Evolutionary conservation across 2,329 filamentous ascomycete species (phyloP).

Genomic region (Cyanodermella asteris): DNA sequence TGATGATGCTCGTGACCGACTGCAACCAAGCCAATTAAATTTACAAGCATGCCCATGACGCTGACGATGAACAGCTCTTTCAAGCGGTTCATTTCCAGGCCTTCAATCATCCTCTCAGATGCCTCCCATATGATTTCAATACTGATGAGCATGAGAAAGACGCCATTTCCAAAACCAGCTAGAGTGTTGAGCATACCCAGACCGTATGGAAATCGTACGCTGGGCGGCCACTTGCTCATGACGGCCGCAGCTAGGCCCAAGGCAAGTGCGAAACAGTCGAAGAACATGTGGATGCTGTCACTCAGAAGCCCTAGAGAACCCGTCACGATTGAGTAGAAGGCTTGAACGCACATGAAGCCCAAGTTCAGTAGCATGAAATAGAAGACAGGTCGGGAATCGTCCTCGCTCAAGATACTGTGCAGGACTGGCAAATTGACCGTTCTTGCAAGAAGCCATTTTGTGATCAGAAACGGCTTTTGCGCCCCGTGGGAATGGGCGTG

Average conservation of each 20-base stretch:
- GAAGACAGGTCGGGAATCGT: constrained; percentile 83
- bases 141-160: constrained; percentile 87
- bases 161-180: constrained; percentile 87
- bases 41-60: constrained; percentile 65
- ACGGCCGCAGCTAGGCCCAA: constrained; percentile 83
- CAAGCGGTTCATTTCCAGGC: constrained; percentile 62
- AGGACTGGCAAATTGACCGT: constrained; percentile 54
- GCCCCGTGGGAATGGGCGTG: constrained; percentile 5
- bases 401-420: constrained; percentile 69
- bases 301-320: constrained; percentile 88
- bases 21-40: constrained; percentile 74
- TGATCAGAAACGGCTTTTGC: constrained; percentile 42
- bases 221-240: constrained; percentile 91
- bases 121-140: constrained; percentile 93
- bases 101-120: constrained; percentile 65
- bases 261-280: constrained; percentile 80
- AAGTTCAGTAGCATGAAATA: constrained; percentile 96
- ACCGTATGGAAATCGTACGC: constrained; percentile 72
- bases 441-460: constrained; percentile 46
- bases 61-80: constrained; percentile 79
- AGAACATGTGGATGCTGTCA: constrained; percentile 98
- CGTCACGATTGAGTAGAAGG: constrained; percentile 81
- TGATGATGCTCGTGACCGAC: constrained; percentile 51
- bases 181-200: constrained; percentile 94
- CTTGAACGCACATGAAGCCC: constrained; percentile 81